A percentile compares a stretch with the other conserved stretches of the same genome.
Conservation (phyloP, 1,139 yeast species). For the Protomyces inundatus region DNA sequence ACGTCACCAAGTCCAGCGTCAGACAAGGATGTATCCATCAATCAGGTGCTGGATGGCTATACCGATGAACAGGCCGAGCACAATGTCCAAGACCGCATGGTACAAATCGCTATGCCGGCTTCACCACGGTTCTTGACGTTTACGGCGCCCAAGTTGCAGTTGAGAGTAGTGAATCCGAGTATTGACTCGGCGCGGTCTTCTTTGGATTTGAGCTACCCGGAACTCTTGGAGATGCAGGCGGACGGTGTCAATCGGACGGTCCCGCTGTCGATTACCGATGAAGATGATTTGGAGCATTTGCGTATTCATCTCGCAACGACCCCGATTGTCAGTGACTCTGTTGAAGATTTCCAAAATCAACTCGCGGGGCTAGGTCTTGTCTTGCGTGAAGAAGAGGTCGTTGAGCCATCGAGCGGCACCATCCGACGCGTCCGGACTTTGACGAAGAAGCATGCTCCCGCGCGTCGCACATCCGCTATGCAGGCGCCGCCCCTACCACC, state of each 20-base stretch:
- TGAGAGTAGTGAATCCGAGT: conserved; percentile 17
- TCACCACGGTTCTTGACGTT: conserved; percentile 10
- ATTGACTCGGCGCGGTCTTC: background rate
- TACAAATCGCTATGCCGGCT: conserved; percentile 11
- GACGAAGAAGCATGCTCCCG: background rate
- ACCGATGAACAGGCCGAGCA: background rate
- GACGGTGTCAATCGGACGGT: background rate
- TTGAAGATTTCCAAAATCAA: conserved; percentile 4
- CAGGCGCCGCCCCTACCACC: background rate
- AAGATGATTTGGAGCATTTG: conserved; percentile 18
- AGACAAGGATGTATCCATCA: background rate
- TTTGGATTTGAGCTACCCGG: conserved; percentile 5
- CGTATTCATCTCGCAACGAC: background rate
- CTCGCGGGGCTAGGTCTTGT: conserved; percentile 17
- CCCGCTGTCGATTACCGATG: conserved; percentile 14
- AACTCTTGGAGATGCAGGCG: background rate
- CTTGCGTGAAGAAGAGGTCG: conserved; percentile 9
- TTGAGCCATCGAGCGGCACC: conserved; percentile 1
- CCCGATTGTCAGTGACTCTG: conserved; percentile 10
- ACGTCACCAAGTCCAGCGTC: conserved; percentile 2
- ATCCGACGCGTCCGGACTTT: conserved; percentile 1
- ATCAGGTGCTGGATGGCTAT: conserved; percentile 1
- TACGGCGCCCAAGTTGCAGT: conserved; percentile 18
- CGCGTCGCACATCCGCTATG: background rate
- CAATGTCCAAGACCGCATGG: conserved; percentile 12